Base-by-base conservation (phyloP, 2,329 filamentous ascomycete genomes). In the Ceratocystis ficicola region DNA sequence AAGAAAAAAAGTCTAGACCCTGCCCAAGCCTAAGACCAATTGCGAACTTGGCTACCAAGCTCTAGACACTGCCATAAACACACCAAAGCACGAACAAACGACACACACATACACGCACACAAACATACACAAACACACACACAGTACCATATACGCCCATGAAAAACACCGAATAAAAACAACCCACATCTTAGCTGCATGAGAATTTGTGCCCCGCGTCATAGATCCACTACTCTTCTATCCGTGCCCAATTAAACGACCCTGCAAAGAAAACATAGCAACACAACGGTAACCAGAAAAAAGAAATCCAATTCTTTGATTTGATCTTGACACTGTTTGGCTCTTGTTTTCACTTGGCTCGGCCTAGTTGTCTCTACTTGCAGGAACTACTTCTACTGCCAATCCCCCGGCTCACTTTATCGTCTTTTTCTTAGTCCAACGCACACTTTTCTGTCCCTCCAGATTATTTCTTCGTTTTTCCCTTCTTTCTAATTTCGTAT, bases 161-260 rank as follows among this genome's bases (percentile, higher is more conserved):
- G 32, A 57, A 30, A 28, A 17, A 17, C 55, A 17, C 55, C 7
- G 32, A 59, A 17, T 2, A 28, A 52, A 12, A 52, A 8, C n/a
- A 52, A 52, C 7, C 55, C 55, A 59, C 55, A 59, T 28, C 28
- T 59, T 59, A 30, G 12, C 3, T 59, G 55, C 55, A 59, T 59
- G 55, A 59, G 55, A 59, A 59, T 59, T 59, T 59, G 15, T 59
- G 55, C 55, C 55, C 55, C 55, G 55, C 55, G 55, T 59, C 55
- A 59, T 59, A 59, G 55, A 36, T 20, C 55, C 55, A 59, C 55
- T 20, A 10, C 20, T 12, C n/a, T 59, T 30, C 55, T 30, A 59
- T 59, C 55, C 55, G 55, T 59, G 55, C 55, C 55, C 28, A 59
- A 59, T 59, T 59, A 32, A 59, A 36, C 48, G 48, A 7, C 48